Base-by-base conservation (phyloP, 768 basidiomycete species). In the Trametes coccinea region DNA sequence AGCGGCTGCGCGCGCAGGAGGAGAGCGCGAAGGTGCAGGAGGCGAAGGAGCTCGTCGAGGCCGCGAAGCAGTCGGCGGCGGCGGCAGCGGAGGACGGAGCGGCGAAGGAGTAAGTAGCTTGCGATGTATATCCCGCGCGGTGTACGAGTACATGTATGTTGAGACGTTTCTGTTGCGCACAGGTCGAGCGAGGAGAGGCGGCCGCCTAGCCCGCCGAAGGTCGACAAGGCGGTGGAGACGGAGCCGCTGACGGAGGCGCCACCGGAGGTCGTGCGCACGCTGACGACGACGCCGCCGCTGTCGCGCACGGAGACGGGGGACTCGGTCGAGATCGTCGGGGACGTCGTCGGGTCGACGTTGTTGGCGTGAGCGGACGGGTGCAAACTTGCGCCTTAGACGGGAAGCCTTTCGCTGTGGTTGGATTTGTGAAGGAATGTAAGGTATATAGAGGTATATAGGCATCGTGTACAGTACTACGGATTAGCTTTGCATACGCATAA, bases 281-380 rank as follows among this genome's bases (percentile, higher is more conserved):
- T 64, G 48, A 53, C 33, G 53, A 59, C 58, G 37, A 59, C 58
- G 37, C 57, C 59, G 50, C 50, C 55, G 55, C 61, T 69, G 56
- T 50, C 40, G 44, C 59, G 70, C 47, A 62, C 37, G 22, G 69
- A 68, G 55, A 70, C 69, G 47, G 62, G 54, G 14, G 69, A 72
- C 37, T 68, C 67, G 17, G 65, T 68, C 29, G 57, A 69, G 60
- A 67, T 69, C 50, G 58, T 69, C 39, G 60, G 68, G 9, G 65
- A 69, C 39, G 64, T 68, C 4, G 48, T 63, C n/a, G 61, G 41
- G 41, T 43, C 10, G 13, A 9, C 41, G 41, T 14, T 43, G 41
- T 14, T 43, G 41, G 10, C n/a, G 34, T 37, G 34, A 37, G 5
- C 34, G 34, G 6, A 6, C 5, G 22, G 22, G 22, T 22, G 22